Conservation (phyloP, 116 monocot species). For the Cymodocea nodosa region DNA sequence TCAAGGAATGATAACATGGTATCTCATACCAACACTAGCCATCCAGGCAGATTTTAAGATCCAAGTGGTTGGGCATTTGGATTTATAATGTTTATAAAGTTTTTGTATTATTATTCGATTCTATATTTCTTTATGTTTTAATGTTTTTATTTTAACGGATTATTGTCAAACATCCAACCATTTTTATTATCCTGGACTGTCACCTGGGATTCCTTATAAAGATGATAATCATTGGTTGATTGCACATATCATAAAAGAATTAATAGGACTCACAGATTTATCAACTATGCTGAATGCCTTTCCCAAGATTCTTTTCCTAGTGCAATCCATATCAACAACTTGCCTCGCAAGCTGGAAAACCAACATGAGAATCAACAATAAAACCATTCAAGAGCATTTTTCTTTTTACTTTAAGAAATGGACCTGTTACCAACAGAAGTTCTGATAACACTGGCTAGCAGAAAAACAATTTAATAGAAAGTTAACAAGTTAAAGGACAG, state of each 20-base stretch:
- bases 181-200: not conserved
- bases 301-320: slow-evolving; percentile 55
- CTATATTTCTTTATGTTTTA: too few species aligned
- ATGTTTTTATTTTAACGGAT: too few species aligned
- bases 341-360: slow-evolving; percentile 75
- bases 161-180: too few species aligned
- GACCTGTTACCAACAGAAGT: not conserved
- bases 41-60: too few species aligned
- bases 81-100: too few species aligned
- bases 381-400: not conserved
- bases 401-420: slow-evolving; percentile 1
- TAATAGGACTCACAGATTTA: slow-evolving; percentile 49
- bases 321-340: slow-evolving; percentile 68
- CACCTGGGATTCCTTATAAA: not conserved
- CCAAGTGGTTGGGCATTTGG: too few species aligned
- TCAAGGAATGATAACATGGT: too few species aligned
- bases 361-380: not conserved
- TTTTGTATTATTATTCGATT: too few species aligned
- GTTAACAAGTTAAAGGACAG: not conserved
- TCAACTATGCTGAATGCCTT: slow-evolving; percentile 89
- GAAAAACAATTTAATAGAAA: not conserved
- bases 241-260: not conserved
- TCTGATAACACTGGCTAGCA: not conserved
- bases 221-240: not conserved
- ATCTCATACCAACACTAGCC: too few species aligned